A percentile compares a stretch with the other conserved stretches of the same genome.
Conservation (phyloP, 495 filamentous ascomycete genomes). For the Annulohypoxylon stygium region DNA sequence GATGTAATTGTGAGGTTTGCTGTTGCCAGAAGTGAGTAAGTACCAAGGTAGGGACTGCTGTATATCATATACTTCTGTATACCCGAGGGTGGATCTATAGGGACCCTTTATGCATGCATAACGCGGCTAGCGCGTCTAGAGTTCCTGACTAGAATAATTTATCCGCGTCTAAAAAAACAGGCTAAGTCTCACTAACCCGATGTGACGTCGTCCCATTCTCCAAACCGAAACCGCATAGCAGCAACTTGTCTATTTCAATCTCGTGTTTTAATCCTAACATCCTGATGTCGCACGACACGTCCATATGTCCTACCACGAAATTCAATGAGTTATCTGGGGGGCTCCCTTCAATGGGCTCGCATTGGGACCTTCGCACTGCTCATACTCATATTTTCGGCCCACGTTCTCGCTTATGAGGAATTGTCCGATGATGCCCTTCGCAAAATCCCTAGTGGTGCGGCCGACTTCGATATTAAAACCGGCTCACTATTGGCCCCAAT, state of each 20-base stretch:
- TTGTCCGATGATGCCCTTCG: slow-evolving; percentile 79
- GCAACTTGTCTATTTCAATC: neutral
- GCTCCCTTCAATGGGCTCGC: slow-evolving; percentile 36
- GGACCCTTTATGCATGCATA: slow-evolving; percentile 7
- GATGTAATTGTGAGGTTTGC: neutral
- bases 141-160: neutral
- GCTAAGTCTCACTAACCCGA: slow-evolving; percentile 6
- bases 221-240: neutral
- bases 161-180: slow-evolving; percentile 2
- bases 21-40: neutral
- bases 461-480: slow-evolving; percentile 78
- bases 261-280: slow-evolving; percentile 4
- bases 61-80: neutral
- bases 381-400: slow-evolving; percentile 38
- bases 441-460: slow-evolving; percentile 69
- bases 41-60: neutral
- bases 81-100: neutral
- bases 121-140: slow-evolving; percentile 1
- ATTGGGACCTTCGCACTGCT: slow-evolving; percentile 31
- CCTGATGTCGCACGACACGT: slow-evolving; percentile 23
- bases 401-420: slow-evolving; percentile 70
- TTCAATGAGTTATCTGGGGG: slow-evolving; percentile 34
- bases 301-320: slow-evolving; percentile 13
- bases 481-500: slow-evolving; percentile 83
- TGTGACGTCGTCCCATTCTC: neutral